phyloP scores from a whole-genome alignment of 2,329 filamentous ascomycete genomes.

The Phaeophleospora eucalypticola region DNA sequence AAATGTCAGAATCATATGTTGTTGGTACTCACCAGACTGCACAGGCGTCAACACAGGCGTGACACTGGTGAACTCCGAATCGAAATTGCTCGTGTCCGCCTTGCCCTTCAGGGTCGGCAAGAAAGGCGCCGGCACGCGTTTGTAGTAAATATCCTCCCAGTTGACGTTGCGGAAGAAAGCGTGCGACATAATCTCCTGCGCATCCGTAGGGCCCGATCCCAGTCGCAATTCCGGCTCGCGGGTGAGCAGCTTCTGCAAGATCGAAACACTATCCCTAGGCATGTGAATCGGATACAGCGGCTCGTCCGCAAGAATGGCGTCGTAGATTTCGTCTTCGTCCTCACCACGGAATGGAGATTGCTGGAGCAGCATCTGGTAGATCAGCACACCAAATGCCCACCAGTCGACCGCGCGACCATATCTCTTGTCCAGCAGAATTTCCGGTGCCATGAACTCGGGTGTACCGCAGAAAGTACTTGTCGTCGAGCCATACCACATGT shows the following conservation, averaged over 20 bases:
- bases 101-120: slow-evolving; percentile 82
- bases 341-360: slow-evolving; percentile 98
- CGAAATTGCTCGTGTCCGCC: slow-evolving; percentile 99
- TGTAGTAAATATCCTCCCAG: slow-evolving; percentile 98
- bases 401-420: slow-evolving; percentile 96
- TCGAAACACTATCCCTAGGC: slow-evolving; percentile 95
- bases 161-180: slow-evolving; percentile 97
- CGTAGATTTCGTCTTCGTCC: slow-evolving; percentile 98
- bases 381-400: slow-evolving; percentile 99
- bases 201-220: slow-evolving; percentile 91
- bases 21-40: slow-evolving; percentile 73
- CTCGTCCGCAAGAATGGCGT: slow-evolving; percentile 95
- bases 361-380: slow-evolving; percentile 99
- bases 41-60: slow-evolving; percentile 96
- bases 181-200: slow-evolving; percentile 98
- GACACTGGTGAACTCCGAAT: slow-evolving; percentile 96
- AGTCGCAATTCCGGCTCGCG: slow-evolving; percentile 90
- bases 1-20: neutral
- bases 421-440: slow-evolving; percentile 98
- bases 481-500: slow-evolving; percentile 98
- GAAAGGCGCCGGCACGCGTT: slow-evolving; percentile 85
- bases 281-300: slow-evolving; percentile 98
- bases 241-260: slow-evolving; percentile 93
- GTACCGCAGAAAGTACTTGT: slow-evolving; percentile 98
- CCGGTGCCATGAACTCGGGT: slow-evolving; percentile 99